Percentiles rank a stretch among this genome's conserved stretches.
phyloP scores from a whole-genome alignment of 768 basidiomycete genomes.

The Hygrophoropsis aurantiaca region DNA sequence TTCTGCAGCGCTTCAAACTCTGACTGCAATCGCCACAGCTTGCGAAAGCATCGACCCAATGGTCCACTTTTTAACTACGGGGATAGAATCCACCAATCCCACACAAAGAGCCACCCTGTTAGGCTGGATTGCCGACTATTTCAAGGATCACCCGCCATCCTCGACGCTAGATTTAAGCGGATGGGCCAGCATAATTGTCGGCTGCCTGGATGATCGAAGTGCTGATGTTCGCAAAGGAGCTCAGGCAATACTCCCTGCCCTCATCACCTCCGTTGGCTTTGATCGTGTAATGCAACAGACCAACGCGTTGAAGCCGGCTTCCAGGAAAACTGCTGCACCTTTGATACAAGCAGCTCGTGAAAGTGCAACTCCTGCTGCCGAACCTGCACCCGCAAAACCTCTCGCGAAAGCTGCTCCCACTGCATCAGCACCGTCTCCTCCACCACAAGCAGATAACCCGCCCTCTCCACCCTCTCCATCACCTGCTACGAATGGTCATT shows the following conservation, averaged over 20 bases:
- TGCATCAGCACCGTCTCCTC: constrained; percentile 14
- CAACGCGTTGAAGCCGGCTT: constrained; percentile 87
- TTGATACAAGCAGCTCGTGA: constrained; percentile 83
- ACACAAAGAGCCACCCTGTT: constrained; percentile 78
- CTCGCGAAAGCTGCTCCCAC: constrained; percentile 28
- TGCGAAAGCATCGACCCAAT: constrained; percentile 85
- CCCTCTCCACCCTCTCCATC: constrained; percentile 50
- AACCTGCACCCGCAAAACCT: constrained; percentile 26
- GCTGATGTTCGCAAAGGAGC: constrained; percentile 92
- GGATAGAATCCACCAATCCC: constrained; percentile 85
- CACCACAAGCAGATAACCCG: constrained; percentile 24
- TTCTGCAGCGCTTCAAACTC: constrained; percentile 69
- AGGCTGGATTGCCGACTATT: constrained; percentile 78
- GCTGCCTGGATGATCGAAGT: constrained; percentile 87
- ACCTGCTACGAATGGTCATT: constrained; percentile 34
- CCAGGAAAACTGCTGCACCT: constrained; percentile 77
- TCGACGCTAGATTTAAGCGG: constrained; percentile 64
- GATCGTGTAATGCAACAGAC: constrained; percentile 87
- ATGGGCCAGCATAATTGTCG: constrained; percentile 65
- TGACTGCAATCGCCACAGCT: constrained; percentile 81
- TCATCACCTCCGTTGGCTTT: constrained; percentile 77
- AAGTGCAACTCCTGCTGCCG: constrained; percentile 31
- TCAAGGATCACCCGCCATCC: constrained; percentile 60
- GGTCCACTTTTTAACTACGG: constrained; percentile 73
- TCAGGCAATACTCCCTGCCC: constrained; percentile 71